These are phyloP conservation scores for Sporisorium exsertum DNA, from an alignment of 1,284 basidiomycete species.

Conservation along the genomic window DNA sequence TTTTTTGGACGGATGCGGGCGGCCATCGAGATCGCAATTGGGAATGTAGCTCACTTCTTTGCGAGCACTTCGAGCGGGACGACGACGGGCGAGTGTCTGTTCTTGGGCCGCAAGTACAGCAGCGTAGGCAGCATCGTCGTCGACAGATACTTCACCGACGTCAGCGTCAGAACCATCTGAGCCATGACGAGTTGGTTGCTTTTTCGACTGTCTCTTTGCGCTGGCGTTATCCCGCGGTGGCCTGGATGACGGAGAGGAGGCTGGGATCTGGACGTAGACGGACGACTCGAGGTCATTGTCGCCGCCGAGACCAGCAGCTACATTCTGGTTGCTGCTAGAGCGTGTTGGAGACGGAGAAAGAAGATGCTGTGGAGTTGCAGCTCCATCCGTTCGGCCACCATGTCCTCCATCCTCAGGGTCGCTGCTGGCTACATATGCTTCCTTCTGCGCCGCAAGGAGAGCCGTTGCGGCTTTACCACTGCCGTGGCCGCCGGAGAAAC, in stretches of 20 bases:
- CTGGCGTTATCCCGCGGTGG: conserved; percentile 8
- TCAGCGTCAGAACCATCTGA: conserved; percentile 21
- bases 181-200: conserved; percentile 10
- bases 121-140: conserved; percentile 43
- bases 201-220: conserved; percentile 16
- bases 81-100: conserved; percentile 28
- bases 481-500: not conserved
- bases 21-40: conserved; percentile 36
- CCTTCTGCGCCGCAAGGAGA: not conserved
- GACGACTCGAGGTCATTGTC: not conserved
- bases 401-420: conserved; percentile 23
- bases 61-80: conserved; percentile 23
- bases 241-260: conserved; percentile 7
- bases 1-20: conserved; percentile 19
- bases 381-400: not conserved
- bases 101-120: conserved; percentile 37
- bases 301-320: not conserved
- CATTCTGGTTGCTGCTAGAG: not conserved
- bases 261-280: conserved; percentile 32
- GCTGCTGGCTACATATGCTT: conserved; percentile 23
- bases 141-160: not conserved
- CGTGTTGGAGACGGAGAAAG: conserved; percentile 6
- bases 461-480: not conserved
- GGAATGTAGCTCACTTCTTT: conserved; percentile 42
- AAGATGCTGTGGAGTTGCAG: not conserved